phyloP scores from a whole-genome alignment of 768 basidiomycete species.

The Auricularia heimuer region DNA sequence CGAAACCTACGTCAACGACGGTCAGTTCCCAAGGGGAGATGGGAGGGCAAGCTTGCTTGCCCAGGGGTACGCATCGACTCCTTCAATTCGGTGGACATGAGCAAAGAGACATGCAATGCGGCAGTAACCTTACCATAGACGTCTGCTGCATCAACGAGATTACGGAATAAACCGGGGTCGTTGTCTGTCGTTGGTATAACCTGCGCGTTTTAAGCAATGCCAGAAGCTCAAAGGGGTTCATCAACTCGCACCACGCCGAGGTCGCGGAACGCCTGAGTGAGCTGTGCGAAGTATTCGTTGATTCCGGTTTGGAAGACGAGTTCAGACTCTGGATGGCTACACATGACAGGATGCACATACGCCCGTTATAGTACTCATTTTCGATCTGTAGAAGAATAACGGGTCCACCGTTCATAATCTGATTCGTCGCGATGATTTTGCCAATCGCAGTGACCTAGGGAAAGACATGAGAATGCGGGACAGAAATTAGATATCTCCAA shows the following conservation, averaged over 20 bases:
- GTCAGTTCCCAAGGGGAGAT: not conserved
- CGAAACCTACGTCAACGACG: not conserved
- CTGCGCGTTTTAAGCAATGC: too few species aligned
- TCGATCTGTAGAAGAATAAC: conserved; percentile 33
- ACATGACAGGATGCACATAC: not conserved
- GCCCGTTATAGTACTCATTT: conserved; percentile 1
- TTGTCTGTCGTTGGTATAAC: not conserved
- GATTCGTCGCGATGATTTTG: conserved; percentile 47
- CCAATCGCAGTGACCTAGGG: conserved; percentile 49
- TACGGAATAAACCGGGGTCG: not conserved
- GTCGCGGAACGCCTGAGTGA: not conserved
- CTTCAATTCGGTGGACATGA: not conserved
- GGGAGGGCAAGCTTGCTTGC: not conserved
- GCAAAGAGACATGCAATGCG: not conserved
- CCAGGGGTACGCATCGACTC: not conserved
- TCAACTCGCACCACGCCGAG: not conserved
- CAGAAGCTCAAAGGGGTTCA: too few species aligned
- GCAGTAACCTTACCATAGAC: not conserved
- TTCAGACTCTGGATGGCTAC: not conserved
- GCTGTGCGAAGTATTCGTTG: not conserved
- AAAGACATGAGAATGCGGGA: not conserved
- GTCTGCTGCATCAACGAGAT: not conserved
- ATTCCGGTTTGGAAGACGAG: not conserved
- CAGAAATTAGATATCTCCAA: not conserved
- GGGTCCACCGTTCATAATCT: conserved; percentile 64